Evolutionary conservation across 192 early-diverging fungal species (phyloP).

Genomic region (Rhizophagus sp.): DNA sequence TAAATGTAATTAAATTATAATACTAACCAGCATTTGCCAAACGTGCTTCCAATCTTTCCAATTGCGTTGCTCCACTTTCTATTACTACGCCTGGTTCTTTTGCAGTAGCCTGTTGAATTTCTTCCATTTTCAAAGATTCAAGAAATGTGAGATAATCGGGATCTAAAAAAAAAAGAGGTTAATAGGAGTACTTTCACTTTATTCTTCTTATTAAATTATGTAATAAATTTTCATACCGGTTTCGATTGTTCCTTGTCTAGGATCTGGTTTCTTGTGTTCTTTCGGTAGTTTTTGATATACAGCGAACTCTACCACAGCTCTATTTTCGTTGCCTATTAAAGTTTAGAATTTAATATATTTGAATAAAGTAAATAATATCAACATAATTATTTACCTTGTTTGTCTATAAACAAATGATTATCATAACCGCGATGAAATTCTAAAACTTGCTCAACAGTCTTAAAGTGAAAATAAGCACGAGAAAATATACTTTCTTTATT

Average conservation of each 20-base stretch:
- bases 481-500: constrained; percentile 72
- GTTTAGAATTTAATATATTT: too few relatives aligned
- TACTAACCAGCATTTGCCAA: constrained; percentile 38
- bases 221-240: constrained; percentile 45
- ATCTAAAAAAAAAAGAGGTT: constrained; percentile 47
- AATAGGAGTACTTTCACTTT: not conserved
- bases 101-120: constrained; percentile 29
- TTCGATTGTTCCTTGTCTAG: constrained; percentile 78
- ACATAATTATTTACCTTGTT: constrained; percentile 42
- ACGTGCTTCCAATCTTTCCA: constrained; percentile 48
- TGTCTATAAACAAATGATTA: constrained; percentile 77
- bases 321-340: constrained; percentile 62
- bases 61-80: constrained; percentile 49
- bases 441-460: constrained; percentile 60
- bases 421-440: constrained; percentile 76
- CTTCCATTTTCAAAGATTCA: constrained; percentile 61
- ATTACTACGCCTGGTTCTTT: constrained; percentile 44
- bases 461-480: constrained; percentile 77
- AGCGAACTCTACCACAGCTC: constrained; percentile 80
- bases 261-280: constrained; percentile 61
- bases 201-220: not conserved
- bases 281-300: constrained; percentile 74
- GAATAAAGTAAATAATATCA: too few relatives aligned
- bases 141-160: constrained; percentile 76
- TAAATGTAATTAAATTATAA: not conserved